Base-by-base conservation (phyloP, 2,329 filamentous ascomycete genomes). In the Madurella fahalii region DNA sequence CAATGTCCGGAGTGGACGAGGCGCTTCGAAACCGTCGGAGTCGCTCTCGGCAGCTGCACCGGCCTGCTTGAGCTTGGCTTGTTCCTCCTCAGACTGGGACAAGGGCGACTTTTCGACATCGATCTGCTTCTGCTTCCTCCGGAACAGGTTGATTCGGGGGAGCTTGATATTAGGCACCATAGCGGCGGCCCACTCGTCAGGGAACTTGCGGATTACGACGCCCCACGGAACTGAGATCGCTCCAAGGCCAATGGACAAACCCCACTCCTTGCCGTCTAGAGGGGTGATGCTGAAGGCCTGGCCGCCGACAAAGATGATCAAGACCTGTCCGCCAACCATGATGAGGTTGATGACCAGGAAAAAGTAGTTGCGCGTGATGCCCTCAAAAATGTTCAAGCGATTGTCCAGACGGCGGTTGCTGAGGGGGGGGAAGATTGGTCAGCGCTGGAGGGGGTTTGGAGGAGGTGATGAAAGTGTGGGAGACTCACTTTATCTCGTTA, bases 321-420 rank as follows among this genome's bases (percentile, higher is more conserved):
- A 81, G 17, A 91, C 75, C 66, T 96, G 91, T 9, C 89, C 89
- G 59, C 83, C 90, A 56, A 94, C 78, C 86, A 95, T 95, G 70
- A 94, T 78, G 52, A 80, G 66, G 71, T 91, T 89, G 71, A 95
- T 95, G 25, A 76, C 76, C 31, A 92, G 79, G 74, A 95, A 95
- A 77, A 92, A 94, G 66, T 79, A 84, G 68, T 95, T 95, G 63
- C 79, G 80, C 17, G 81, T 79, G 54, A 95, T 83, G 52, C 88
- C 88, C 69, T 95, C 90, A 55, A 95, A 90, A 54, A 95, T 86
- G 69, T 95, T 95, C 74, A 94, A 85, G 53, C 83, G 83, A 71
- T 95, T 95, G 71, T 95, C 91, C 15, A 95, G 80, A 13, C 89
- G 86, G 52, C 87, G 86, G 73, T 90, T 93, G 75, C 76, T 80